Base-by-base conservation (phyloP, 192 early-diverging fungal species). In the Backusella psychrophila region DNA sequence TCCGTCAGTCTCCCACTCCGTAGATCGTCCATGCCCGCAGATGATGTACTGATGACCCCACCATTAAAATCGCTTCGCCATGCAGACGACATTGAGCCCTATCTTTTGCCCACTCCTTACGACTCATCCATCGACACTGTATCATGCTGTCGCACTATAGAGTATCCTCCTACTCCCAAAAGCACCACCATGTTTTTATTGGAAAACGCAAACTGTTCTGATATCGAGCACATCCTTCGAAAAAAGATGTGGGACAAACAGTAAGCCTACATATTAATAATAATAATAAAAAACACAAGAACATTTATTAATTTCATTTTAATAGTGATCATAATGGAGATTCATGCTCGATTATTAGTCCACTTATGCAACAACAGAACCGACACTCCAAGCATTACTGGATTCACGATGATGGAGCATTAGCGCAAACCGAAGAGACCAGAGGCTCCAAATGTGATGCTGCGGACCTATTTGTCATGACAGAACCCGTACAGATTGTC, bases 51-150 rank as follows among this genome's bases (percentile, higher is more conserved):
- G 4, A 49, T 49, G 44, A 71, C 70, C 7, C 70, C 70, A 8
- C 70, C 70, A 5, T 41, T 71, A 41, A 29, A 17, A 41, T 71
- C 41, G 19, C 23, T 49, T 21, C 46, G 49, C 8, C 66, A 56
- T 19, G 67, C 41, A 46, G 75, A 76, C 49, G 75, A 76, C 23
- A 49, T 76, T 1, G 75, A 69, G 5, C 69, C 75, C 11, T 46
- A 52, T 34, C 42, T 23, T 3, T 19, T 76, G 6, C 39, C 67
- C 2, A 69, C 66, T 3, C 75, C 75, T 36, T 76, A 76, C 14
- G 67, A 76, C 44, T 76, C 75, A 0, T 76, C 75, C 17, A 69
- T 76, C 29, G 65, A 66, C 17, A 76, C 26, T 6, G 56, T 76
- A 3, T 76, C 75, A 6, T 69, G 46, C 14, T 46, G 39, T 21